Conservation (phyloP, 805 yeast genomes). For the Cyberlindnera mycetangii region DNA sequence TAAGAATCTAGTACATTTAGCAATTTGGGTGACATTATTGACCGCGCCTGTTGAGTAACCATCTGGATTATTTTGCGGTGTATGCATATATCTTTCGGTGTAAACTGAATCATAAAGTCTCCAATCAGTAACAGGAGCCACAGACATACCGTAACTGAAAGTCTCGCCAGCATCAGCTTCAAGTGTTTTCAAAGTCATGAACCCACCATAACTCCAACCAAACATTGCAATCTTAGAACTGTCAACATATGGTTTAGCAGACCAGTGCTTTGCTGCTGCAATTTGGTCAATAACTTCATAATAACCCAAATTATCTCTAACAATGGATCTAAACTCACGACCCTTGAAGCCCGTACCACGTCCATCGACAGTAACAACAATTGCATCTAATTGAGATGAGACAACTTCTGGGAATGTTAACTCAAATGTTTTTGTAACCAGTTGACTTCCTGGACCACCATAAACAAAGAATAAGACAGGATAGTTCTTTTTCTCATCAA, state of each 20-base stretch:
- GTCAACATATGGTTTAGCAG: conserved; percentile 61
- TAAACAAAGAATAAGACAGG: conserved; percentile 89
- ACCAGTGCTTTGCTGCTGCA: conserved; percentile 75
- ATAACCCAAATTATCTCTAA: conserved; percentile 77
- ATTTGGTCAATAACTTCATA: conserved; percentile 87
- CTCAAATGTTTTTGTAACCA: conserved; percentile 60
- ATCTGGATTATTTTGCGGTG: conserved; percentile 61
- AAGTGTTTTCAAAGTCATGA: conserved; percentile 81
- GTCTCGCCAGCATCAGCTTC: conserved; percentile 74
- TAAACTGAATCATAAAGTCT: conserved; percentile 85
- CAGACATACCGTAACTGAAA: conserved; percentile 89
- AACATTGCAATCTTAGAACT: conserved; percentile 72
- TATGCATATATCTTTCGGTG: conserved; percentile 92
- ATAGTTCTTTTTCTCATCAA: conserved; percentile 52
- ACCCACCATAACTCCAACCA: conserved; percentile 99
- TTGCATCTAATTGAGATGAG: conserved; percentile 72
- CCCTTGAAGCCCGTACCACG: conserved; percentile 95
- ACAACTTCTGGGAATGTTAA: conserved; percentile 71
- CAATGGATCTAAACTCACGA: conserved; percentile 68
- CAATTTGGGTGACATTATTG: conserved; percentile 52
- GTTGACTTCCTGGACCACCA: conserved; percentile 95
- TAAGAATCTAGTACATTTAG: conserved; percentile 61
- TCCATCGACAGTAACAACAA: conserved; percentile 95
- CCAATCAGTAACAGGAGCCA: conserved; percentile 98
- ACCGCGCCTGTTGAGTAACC: conserved; percentile 65